These are phyloP conservation scores for Smallanthus sonchifolius DNA, from an alignment of 129 eudicot genomes.

Conservation along the genomic window DNA sequence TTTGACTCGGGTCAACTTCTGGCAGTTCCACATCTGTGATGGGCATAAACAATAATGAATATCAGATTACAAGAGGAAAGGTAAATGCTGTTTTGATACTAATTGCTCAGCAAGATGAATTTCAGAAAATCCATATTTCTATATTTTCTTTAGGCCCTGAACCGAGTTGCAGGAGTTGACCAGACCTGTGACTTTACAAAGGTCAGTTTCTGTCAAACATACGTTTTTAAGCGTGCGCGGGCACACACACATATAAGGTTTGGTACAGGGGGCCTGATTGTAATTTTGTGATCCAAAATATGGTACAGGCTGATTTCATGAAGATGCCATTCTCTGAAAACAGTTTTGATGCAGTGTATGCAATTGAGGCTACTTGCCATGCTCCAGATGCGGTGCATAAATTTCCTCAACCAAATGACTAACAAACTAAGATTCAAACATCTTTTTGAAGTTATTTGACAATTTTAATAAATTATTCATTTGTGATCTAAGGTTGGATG, in stretches of 20 bases:
- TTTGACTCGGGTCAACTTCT: conserved; percentile 11
- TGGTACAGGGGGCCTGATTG: neutral
- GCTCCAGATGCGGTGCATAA: conserved; percentile 83
- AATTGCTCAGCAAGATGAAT: neutral
- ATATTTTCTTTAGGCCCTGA: conserved; percentile 51
- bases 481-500: conserved; percentile 59
- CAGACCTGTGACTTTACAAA: conserved; percentile 79
- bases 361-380: conserved; percentile 93
- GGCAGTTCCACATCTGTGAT: conserved; percentile 78
- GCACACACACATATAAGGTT: neutral
- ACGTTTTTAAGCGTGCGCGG: neutral
- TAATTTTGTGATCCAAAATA: conserved; percentile 1
- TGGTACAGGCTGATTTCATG: conserved; percentile 91
- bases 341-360: conserved; percentile 83
- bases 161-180: conserved; percentile 72
- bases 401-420: neutral
- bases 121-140: neutral
- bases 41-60: conserved; percentile 94
- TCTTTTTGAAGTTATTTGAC: neutral
- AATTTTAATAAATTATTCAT: neutral
- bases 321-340: conserved; percentile 86
- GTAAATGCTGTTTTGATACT: conserved; percentile 33
- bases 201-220: conserved; percentile 37
- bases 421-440: neutral
- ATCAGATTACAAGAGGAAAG: conserved; percentile 95